Conservation (phyloP, 306 rosid genomes). For the Prunus dulcis region DNA sequence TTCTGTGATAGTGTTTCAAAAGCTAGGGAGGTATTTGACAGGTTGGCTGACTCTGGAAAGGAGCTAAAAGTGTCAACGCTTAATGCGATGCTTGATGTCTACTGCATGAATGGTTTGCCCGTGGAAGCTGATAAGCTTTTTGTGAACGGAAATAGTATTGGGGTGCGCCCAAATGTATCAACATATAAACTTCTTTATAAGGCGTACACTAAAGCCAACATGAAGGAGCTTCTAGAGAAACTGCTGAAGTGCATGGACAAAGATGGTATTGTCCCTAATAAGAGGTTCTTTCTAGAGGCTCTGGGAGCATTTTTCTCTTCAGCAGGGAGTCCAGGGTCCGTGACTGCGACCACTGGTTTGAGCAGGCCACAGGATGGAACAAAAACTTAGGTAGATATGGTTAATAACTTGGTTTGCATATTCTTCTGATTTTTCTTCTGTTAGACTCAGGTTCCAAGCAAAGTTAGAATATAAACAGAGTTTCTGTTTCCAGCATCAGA, state of each 20-base stretch:
- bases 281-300: slow-evolving; percentile 84
- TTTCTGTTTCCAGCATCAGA: background rate
- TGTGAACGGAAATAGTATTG: slow-evolving; percentile 42
- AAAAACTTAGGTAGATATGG: slow-evolving; percentile 29
- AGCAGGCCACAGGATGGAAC: slow-evolving; percentile 23
- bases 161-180: slow-evolving; percentile 51
- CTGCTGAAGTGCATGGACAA: slow-evolving; percentile 73
- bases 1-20: slow-evolving; percentile 67
- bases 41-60: slow-evolving; percentile 51
- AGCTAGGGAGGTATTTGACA: slow-evolving; percentile 72
- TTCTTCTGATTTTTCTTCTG: background rate
- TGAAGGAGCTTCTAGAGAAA: slow-evolving; percentile 65
- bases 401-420: slow-evolving; percentile 15
- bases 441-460: background rate
- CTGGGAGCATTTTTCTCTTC: slow-evolving; percentile 66
- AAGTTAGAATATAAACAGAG: background rate
- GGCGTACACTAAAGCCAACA: slow-evolving; percentile 79
- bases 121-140: slow-evolving; percentile 75
- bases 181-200: slow-evolving; percentile 89
- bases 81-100: slow-evolving; percentile 88
- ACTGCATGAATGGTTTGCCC: slow-evolving; percentile 83
- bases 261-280: slow-evolving; percentile 85
- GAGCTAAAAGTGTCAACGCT: slow-evolving; percentile 68
- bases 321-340: slow-evolving; percentile 36
- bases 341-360: slow-evolving; percentile 32